Evolutionary conservation across 805 yeast genomes (phyloP), one percentile per base, ranked within the genome.

Genomic region (Ogataea pignaliae): DNA sequence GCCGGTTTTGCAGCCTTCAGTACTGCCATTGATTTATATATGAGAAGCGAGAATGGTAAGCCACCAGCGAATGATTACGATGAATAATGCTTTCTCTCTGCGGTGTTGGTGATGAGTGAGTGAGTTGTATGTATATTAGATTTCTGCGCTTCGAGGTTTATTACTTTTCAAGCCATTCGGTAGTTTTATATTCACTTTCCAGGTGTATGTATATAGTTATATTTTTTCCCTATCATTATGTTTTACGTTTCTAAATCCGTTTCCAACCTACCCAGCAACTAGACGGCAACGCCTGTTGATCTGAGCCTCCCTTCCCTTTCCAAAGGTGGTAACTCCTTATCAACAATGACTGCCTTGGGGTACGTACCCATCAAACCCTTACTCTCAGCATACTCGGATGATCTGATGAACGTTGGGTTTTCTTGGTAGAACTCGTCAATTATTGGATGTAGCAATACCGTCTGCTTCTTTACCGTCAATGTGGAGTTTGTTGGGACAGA

Each of bases 1-100:
- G 97, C 95, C 26, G 99, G 97, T 9, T 93, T 93, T 70, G 97
- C 98, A 2, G 96, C 93, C 8, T 93, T 93, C 64, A 84, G 95
- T 44, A 82, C 88, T 3, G 96, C 95, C 7, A 79, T 90, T 46
- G 97, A 90, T 61, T 62, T 85, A 52, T 90, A 90, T 57, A 75
- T 90, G 84, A 78, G 90, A 54, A 80, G 86, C 55, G 97, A 89
- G 53, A 76, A 83, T 60, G 81, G 83, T 3, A 76, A 77, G 39
- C 97, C 98, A 18, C 97, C 98, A 15, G 61, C 72, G 38, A 83
- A 86, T 59, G 98, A 93, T 68, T 93, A 89, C 65, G 33, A 30
- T 30, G 33, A 30, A 30, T 30, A 9, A 30, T 21, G 26, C 26
- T 21, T 21, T 21, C 7, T 21, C 26, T 21, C 26, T 21, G 7